These are phyloP conservation scores for Botrytis aclada DNA, from an alignment of 2,329 filamentous ascomycete species.

Conservation along the genomic window DNA sequence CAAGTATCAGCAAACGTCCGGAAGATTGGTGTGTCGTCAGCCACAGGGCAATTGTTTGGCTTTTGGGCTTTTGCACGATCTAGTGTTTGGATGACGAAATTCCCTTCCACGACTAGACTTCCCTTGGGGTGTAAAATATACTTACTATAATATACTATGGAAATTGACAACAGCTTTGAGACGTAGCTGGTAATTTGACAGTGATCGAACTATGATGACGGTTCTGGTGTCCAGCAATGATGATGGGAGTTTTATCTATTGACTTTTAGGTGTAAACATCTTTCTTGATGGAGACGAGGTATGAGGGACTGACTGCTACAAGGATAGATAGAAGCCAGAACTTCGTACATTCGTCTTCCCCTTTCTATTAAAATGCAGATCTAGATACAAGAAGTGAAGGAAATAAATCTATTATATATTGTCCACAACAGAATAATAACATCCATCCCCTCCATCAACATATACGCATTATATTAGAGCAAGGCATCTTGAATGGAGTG, in stretches of 20 bases:
- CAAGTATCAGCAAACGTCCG: neutral
- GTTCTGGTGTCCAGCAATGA: neutral
- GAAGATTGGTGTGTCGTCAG: neutral
- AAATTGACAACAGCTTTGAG: neutral
- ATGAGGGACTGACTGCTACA: neutral
- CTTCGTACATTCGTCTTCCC: rapidly evolving
- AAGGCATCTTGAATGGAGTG: neutral
- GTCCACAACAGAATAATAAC: neutral
- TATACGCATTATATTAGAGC: neutral
- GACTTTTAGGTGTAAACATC: rapidly evolving
- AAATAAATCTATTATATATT: neutral
- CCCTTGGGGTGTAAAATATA: neutral
- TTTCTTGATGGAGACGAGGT: neutral
- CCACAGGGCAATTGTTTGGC: rapidly evolving
- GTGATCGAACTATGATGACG: neutral
- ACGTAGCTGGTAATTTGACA: neutral
- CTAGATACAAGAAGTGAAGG: neutral
- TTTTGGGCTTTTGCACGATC: neutral
- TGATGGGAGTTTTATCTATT: neutral
- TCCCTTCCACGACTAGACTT: neutral
- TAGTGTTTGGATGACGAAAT: neutral
- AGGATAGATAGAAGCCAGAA: neutral
- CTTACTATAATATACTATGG: neutral
- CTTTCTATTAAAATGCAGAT: neutral
- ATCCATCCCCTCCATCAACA: rapidly evolving